Evolutionary conservation across 2,329 filamentous ascomycete species (phyloP), one percentile per base, ranked within the genome.

Genomic region (Fusarium sp.): DNA sequence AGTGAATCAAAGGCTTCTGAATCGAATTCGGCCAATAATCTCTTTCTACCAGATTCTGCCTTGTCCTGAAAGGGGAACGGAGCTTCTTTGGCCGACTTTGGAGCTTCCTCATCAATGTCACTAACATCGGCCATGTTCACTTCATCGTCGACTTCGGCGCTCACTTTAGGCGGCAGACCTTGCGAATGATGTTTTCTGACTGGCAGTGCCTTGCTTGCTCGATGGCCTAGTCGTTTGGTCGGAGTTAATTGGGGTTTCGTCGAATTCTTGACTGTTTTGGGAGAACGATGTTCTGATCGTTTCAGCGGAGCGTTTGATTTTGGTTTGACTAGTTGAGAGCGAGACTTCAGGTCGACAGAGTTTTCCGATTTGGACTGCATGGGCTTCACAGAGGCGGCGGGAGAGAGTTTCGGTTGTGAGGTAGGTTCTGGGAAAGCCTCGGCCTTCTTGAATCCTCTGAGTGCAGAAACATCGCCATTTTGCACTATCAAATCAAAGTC

Each of bases 1-100:
- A 77, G 73, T 5, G 72, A 65, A 57, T 84, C 82, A 33, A 84
- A 80, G 18, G 74, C 76, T 13, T 54, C 59, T 5, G 77, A 71
- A 49, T 75, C 49, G 46, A 75, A 75, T 7, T 41, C 52, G 39
- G 62, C 61, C 28, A 65, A 10, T 26, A 49, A 47, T 29, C 43
- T 57, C 28, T 56, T 50, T 38, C 44, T 73, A 26, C 38, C 42
- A 26, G 59, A 49, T 38, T 63, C 69, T 43, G 28, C 38, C 43
- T 52, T 67, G 20, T 42, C 37, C 21, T 46, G 56, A 24, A 57
- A 55, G 39, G 53, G 37, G 16, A 47, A 55, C 5, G 52, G 43
- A 38, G 39, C 43, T n/a, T 52, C 12, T 49, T 57, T 39, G 15
- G 53, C n/a, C 31, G 43, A 20, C 13, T 48, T 48, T 21, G 38